phyloP scores from a whole-genome alignment of 805 yeast species.

The Cyberlindnera mrakii region DNA sequence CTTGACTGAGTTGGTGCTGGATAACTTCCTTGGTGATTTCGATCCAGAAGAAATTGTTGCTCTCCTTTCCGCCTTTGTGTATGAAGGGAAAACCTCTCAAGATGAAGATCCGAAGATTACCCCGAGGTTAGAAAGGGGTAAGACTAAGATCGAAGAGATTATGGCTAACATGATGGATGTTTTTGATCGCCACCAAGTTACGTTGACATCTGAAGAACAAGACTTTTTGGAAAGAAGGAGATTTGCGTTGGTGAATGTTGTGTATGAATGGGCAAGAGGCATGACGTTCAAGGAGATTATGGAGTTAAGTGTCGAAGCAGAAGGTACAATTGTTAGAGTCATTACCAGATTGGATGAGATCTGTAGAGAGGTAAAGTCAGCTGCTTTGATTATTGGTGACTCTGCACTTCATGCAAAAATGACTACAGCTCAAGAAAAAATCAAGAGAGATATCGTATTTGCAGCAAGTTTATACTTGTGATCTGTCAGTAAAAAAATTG shows the following conservation, averaged over 20 bases:
- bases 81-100: slow-evolving; percentile 66
- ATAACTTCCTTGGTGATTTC: slow-evolving; percentile 87
- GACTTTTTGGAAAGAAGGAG: slow-evolving; percentile 78
- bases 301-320: slow-evolving; percentile 83
- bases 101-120: slow-evolving; percentile 60
- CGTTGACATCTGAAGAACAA: slow-evolving; percentile 77
- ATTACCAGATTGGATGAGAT: slow-evolving; percentile 91
- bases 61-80: slow-evolving; percentile 82
- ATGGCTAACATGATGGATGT: slow-evolving; percentile 56
- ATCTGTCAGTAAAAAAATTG: not conserved
- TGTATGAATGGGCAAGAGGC: slow-evolving; percentile 98
- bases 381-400: slow-evolving; percentile 93
- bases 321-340: slow-evolving; percentile 95
- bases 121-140: slow-evolving; percentile 75
- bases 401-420: slow-evolving; percentile 83
- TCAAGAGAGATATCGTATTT: slow-evolving; percentile 94
- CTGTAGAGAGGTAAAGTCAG: slow-evolving; percentile 89
- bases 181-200: slow-evolving; percentile 62
- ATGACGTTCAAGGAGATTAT: slow-evolving; percentile 86
- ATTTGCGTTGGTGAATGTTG: slow-evolving; percentile 88
- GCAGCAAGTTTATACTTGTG: slow-evolving; percentile 88
- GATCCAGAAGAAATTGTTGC: slow-evolving; percentile 98
- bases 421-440: slow-evolving; percentile 88
- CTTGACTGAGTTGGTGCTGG: slow-evolving; percentile 81
- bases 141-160: slow-evolving; percentile 60